Evolutionary conservation across 495 filamentous ascomycete genomes (phyloP).

Genomic region (Penicillium turbatum): DNA sequence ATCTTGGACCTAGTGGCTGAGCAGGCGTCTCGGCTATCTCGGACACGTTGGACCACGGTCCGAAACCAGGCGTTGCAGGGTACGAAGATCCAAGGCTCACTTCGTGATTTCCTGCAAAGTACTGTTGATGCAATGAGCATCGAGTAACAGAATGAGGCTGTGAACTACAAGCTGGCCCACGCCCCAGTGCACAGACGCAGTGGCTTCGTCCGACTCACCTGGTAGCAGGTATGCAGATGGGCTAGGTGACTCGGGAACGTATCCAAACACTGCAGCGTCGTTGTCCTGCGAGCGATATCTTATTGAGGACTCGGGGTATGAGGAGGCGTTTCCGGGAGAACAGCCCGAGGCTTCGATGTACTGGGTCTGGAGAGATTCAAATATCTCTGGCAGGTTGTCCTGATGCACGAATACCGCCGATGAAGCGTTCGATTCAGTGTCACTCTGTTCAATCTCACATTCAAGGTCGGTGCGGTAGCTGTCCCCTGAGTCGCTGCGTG

Average conservation of each 20-base stretch:
- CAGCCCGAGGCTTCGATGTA: not conserved
- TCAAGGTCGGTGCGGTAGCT: not conserved
- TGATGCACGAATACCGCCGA: conserved; percentile 22
- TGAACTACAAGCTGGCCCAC: not conserved
- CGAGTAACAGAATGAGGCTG: not conserved
- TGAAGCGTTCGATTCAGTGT: not conserved
- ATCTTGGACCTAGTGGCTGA: not conserved
- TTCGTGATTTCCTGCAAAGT: not conserved
- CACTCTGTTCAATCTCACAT: not conserved
- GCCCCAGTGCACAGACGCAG: not conserved
- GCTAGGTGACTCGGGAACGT: conserved; percentile 8
- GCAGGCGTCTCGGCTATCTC: conserved; percentile 31
- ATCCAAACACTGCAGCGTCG: conserved; percentile 2
- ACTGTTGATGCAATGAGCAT: not conserved
- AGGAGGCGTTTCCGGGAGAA: not conserved
- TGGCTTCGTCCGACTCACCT: conserved; percentile 13
- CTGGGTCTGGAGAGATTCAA: conserved; percentile 1
- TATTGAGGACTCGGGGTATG: not conserved
- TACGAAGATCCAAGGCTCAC: not conserved
- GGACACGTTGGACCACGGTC: not conserved
- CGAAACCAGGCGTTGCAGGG: not conserved
- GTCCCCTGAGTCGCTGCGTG: not conserved
- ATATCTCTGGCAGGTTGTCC: conserved; percentile 8
- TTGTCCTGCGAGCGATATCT: not conserved
- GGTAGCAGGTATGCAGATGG: conserved; percentile 17